A percentile compares a stretch with the other conserved stretches of the same genome.
Conservation (phyloP, 108 stramenopile genomes). For the Pseudonitzschia pungens region DNA sequence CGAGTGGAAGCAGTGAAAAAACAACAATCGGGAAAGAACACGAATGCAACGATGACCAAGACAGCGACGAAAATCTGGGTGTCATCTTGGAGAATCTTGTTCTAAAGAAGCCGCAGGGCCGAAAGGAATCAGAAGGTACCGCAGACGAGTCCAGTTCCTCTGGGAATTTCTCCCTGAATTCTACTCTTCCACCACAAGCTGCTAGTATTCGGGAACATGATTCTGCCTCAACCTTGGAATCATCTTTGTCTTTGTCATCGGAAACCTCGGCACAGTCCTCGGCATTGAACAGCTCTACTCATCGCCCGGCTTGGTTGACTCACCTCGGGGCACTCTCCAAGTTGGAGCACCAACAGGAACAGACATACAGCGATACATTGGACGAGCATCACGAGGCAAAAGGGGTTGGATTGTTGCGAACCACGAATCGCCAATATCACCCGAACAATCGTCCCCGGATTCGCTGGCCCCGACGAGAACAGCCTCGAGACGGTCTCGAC, state of each 20-base stretch:
- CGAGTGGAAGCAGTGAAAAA: not conserved
- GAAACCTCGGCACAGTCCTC: not conserved
- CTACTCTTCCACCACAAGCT: not conserved
- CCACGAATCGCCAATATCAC: too few relatives aligned
- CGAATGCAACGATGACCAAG: too few relatives aligned
- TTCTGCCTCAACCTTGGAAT: not conserved
- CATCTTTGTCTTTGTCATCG: not conserved
- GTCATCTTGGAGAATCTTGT: not conserved
- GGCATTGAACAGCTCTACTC: not conserved
- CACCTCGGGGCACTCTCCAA: not conserved
- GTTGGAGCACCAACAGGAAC: not conserved
- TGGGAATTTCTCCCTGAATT: not conserved
- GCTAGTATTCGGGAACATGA: not conserved
- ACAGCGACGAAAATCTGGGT: not conserved
- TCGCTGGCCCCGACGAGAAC: not conserved
- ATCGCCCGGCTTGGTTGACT: not conserved
- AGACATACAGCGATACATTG: constrained; percentile 12
- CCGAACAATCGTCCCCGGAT: not conserved
- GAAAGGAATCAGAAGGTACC: not conserved
- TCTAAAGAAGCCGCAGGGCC: not conserved
- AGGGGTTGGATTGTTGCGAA: not conserved
- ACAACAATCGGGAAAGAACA: not conserved
- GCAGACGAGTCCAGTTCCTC: not conserved
- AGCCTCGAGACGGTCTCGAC: not conserved
- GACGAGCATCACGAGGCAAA: not conserved